Evolutionary conservation across 495 filamentous ascomycete genomes (phyloP), one percentile per base, ranked within the genome.

Genomic region (Extremus antarcticus): DNA sequence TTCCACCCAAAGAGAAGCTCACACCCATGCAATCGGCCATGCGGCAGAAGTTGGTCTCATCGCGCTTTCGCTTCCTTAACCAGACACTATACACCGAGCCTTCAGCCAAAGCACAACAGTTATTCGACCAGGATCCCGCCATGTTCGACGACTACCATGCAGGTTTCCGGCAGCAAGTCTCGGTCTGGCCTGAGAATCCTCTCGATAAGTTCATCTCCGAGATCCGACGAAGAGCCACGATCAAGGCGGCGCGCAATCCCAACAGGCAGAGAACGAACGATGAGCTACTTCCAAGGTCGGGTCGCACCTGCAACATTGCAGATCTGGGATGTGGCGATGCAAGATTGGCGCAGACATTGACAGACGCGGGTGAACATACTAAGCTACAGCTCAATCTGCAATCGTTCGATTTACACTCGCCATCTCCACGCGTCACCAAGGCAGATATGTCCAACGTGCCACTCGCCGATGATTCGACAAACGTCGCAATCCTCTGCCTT

Each of bases 61-160:
- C 92, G 15, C 91, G 92, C 55, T 98, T 98, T 79, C 89, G 92
- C 60, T 88, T 96, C 68, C 80, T 98, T 57, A 98, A 98, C 72
- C 83, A 98, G 71, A 89, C 86, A 2, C 85, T 97, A 22, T 96
- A 97, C 70, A 96, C 90, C 11, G 88, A 85, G 4, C 85, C 90
- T 16, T 98, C 92, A 1, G 68, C 73, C 43, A 78, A 89, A 47
- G 83, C 90, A 16, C 79, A 91, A 53, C 67, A 78, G 54, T 78
- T 95, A 39, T 97, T 97, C 74, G 68, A 75, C 40, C 68, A 82
- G 9, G 86, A 84, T 55, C 92, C 92, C 0, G 87, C 92, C 57
- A 85, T 95, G 73, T 98, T 95, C 73, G 73, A 78, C 41, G 88
- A 96, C 65, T 98, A 98, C 69, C 92, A 98, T 69, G 81, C 83